A percentile compares a stretch with the other conserved stretches of the same genome.
phyloP scores from a whole-genome alignment of 768 basidiomycete genomes.

The Trametes cingulata region DNA sequence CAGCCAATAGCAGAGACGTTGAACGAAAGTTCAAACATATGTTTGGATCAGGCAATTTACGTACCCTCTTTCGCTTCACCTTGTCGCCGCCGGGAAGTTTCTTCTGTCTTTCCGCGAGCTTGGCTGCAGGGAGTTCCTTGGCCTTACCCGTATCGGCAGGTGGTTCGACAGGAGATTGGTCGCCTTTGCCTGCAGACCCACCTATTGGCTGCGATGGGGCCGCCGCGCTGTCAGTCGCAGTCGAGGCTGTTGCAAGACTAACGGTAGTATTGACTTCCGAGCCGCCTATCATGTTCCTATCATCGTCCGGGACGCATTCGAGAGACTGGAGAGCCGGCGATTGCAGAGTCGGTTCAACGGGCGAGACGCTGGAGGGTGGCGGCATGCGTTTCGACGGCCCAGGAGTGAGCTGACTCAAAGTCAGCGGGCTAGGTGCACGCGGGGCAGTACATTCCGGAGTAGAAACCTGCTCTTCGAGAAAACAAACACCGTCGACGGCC shows the following conservation, averaged over 20 bases:
- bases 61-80: slow-evolving; percentile 20
- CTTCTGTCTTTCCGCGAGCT: slow-evolving; percentile 5
- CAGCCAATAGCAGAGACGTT: background rate
- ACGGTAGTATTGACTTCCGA: background rate
- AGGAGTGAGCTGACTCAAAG: slow-evolving; percentile 45
- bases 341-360: background rate
- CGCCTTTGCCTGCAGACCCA: background rate
- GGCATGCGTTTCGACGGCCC: slow-evolving; percentile 25
- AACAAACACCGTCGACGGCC: slow-evolving; percentile 13
- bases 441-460: slow-evolving; percentile 2
- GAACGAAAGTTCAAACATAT: background rate
- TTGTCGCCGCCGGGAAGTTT: slow-evolving; percentile 14
- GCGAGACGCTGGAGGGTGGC: slow-evolving; percentile 7
- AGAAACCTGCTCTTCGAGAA: slow-evolving; percentile 11
- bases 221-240: background rate
- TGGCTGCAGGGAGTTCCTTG: slow-evolving; percentile 5
- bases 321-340: background rate
- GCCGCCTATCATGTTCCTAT: background rate
- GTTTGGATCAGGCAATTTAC: background rate
- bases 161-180: background rate
- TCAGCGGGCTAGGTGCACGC: slow-evolving; percentile 34
- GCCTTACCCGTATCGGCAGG: slow-evolving; percentile 8
- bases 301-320: background rate
- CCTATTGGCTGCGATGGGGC: background rate
- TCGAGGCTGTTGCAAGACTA: background rate